phyloP scores from a whole-genome alignment of 306 rosid species.

The Cucumis sativus region Cucumber_9930_V3 NC_026660.2:24350001-24350500 shows the following conservation, averaged over 20 bases:
- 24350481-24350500: not conserved
- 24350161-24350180: not conserved
- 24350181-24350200: not conserved
- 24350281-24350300: not conserved
- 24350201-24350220: not conserved
- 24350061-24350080: not conserved
- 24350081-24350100: not conserved
- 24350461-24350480: not conserved
- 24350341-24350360: too few species aligned
- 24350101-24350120: constrained; percentile 39
- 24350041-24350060: not conserved
- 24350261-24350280: not conserved
- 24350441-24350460: not conserved
- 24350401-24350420: not conserved
- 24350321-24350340: not conserved
- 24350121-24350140: constrained; percentile 14
- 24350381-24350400: not conserved
- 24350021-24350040: not conserved
- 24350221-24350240: not conserved
- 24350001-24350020: not conserved
- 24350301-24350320: not conserved
- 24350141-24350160: not conserved
- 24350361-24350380: not conserved
- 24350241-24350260: not conserved
- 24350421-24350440: not conserved